Percentiles rank a stretch among this genome's conserved stretches.
These are phyloP conservation scores for Phallus indusiatus DNA, from an alignment of 768 basidiomycete species.

Conservation along the genomic window DNA sequence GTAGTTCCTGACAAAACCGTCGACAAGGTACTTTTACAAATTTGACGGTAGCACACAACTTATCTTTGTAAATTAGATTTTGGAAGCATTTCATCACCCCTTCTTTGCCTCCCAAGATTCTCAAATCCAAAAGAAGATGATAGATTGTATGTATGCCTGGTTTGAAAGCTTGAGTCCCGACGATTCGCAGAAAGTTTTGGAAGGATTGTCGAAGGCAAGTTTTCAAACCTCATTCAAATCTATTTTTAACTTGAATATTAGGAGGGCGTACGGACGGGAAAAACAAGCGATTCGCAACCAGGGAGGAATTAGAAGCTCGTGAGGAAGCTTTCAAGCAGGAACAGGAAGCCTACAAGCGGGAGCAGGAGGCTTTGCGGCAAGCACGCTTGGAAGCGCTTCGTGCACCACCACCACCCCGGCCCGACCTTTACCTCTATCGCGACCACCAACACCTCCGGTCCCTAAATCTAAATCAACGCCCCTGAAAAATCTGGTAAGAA, in stretches of 20 bases:
- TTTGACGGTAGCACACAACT: neutral
- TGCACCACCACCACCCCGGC: neutral
- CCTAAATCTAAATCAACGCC: neutral
- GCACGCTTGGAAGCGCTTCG: neutral
- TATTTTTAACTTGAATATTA: slow-evolving; percentile 14
- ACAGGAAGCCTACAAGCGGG: neutral
- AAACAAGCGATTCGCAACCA: slow-evolving; percentile 49
- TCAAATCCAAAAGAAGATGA: slow-evolving; percentile 51
- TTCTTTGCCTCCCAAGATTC: slow-evolving; percentile 49
- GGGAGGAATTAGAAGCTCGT: slow-evolving; percentile 19
- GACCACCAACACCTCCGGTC: neutral
- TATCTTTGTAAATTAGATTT: slow-evolving; percentile 27
- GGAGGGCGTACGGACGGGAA: slow-evolving; percentile 46
- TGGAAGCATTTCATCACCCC: slow-evolving; percentile 63
- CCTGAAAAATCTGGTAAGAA: neutral
- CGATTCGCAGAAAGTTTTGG: slow-evolving; percentile 34
- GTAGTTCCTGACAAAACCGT: slow-evolving; percentile 36
- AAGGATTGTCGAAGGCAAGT: slow-evolving; percentile 43
- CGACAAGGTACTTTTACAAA: slow-evolving; percentile 26
- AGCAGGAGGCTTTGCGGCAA: neutral
- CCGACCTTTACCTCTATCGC: neutral
- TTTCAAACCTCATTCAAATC: neutral
- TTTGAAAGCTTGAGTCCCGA: slow-evolving; percentile 36
- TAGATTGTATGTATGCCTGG: slow-evolving; percentile 46
- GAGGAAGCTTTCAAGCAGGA: neutral